Percentiles rank a stretch among this genome's conserved stretches.
Evolutionary conservation across 768 basidiomycete genomes (phyloP).

Genomic region (Pleurotus tuber-regium): DNA sequence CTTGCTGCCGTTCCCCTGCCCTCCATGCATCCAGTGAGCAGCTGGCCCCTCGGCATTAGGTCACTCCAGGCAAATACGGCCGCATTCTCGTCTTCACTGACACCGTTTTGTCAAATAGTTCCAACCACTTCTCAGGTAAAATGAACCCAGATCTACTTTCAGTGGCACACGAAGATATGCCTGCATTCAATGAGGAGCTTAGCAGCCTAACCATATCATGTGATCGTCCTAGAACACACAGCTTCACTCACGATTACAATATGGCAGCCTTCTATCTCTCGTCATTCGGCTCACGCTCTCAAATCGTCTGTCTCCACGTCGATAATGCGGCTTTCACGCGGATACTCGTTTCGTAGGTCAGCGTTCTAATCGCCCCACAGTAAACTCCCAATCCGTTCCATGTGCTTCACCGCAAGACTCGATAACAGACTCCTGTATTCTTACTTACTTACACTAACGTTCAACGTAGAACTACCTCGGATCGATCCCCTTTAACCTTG

Average conservation of each 20-base stretch:
- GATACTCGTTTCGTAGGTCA: neutral
- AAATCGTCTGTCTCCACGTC: neutral
- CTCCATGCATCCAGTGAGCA: no score
- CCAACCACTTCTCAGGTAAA: no score
- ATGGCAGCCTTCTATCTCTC: neutral
- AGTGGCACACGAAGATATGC: no score
- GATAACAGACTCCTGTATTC: neutral
- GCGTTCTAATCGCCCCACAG: neutral
- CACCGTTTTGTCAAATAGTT: no score
- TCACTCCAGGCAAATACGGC: no score
- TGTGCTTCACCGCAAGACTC: slow-evolving; percentile 4
- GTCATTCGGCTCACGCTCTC: neutral
- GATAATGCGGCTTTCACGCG: slow-evolving; percentile 10
- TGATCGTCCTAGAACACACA: neutral
- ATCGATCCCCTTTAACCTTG: slow-evolving; percentile 3
- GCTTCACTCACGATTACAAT: neutral
- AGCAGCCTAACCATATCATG: no score
- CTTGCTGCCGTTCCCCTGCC: no score
- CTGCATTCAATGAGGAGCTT: no score
- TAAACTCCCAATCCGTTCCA: slow-evolving; percentile 5
- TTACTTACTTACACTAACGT: neutral
- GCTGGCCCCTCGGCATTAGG: no score
- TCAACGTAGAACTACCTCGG: neutral
- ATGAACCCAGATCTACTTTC: no score
- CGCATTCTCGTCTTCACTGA: no score